Evolutionary conservation across 208 protist genomes (phyloP).

Genomic region (Leishmania turanica): DNA sequence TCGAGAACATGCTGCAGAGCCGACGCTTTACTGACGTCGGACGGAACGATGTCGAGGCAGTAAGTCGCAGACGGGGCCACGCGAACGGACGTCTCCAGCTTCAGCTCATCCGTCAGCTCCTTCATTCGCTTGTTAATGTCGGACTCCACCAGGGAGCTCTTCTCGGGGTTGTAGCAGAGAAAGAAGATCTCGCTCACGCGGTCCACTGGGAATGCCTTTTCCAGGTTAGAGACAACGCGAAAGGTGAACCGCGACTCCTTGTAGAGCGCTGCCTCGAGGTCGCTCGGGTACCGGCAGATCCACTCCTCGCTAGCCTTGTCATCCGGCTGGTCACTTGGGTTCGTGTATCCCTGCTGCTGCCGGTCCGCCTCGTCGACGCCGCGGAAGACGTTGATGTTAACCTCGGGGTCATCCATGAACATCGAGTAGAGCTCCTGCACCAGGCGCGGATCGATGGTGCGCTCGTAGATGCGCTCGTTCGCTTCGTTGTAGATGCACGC

Average conservation of each 20-base stretch:
- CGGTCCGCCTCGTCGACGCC: constrained; percentile 37
- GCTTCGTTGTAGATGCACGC: constrained; percentile 66
- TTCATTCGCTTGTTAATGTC: constrained; percentile 38
- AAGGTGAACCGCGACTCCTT: constrained; percentile 50
- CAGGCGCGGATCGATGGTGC: constrained; percentile 32
- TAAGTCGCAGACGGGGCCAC: constrained; percentile 53
- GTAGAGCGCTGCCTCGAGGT: constrained; percentile 52
- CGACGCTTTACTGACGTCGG: constrained; percentile 61
- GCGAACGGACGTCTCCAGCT: constrained; percentile 30
- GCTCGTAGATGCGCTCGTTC: constrained; percentile 50
- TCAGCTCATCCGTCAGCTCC: constrained; percentile 26
- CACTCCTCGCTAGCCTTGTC: constrained; percentile 65
- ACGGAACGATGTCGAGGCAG: constrained; percentile 65
- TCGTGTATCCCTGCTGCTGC: constrained; percentile 36
- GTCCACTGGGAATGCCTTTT: constrained; percentile 43
- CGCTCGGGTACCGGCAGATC: constrained; percentile 53
- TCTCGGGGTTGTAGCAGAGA: constrained; percentile 58
- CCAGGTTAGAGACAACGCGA: constrained; percentile 50
- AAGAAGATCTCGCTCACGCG: constrained; percentile 72
- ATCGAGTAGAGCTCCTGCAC: constrained; percentile 48
- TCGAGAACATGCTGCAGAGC: constrained; percentile 58
- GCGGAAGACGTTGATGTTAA: constrained; percentile 68
- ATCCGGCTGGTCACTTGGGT: constrained; percentile 47
- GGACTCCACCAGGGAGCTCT: constrained; percentile 32
- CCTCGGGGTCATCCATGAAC: constrained; percentile 49